phyloP scores from a whole-genome alignment of 1,284 basidiomycete genomes.

The Malassezia sympodialis region DNA sequence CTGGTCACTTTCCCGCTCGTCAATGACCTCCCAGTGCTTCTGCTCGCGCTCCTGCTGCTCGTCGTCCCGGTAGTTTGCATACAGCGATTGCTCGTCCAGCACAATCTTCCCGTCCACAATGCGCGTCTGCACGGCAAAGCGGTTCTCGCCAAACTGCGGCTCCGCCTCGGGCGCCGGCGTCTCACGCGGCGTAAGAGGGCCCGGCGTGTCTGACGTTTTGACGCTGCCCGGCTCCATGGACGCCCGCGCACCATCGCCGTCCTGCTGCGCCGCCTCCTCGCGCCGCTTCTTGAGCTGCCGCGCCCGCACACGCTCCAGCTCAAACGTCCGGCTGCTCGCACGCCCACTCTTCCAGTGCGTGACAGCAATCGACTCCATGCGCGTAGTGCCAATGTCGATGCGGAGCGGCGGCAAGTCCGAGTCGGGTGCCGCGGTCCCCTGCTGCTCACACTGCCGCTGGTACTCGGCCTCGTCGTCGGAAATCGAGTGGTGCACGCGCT shows the following conservation, averaged over 20 bases:
- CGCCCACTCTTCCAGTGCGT: slow-evolving; percentile 29
- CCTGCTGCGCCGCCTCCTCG: slow-evolving; percentile 21
- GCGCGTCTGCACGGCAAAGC: slow-evolving; percentile 44
- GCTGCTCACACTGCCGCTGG: slow-evolving; percentile 12
- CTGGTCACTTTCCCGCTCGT: slow-evolving; percentile 60
- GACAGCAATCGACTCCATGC: slow-evolving; percentile 22
- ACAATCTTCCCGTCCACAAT: slow-evolving; percentile 49
- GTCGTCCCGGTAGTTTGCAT: slow-evolving; percentile 39
- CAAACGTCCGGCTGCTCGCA: slow-evolving; percentile 38
- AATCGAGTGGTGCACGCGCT: slow-evolving; percentile 1
- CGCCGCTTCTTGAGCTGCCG: slow-evolving; percentile 24
- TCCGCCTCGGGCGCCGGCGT: slow-evolving; percentile 18
- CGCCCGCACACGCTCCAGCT: slow-evolving; percentile 31
- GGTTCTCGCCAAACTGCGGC: slow-evolving; percentile 34
- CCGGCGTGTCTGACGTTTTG: slow-evolving; percentile 9
- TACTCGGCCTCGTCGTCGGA: slow-evolving; percentile 19
- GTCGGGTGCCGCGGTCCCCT: background rate
- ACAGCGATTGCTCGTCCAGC: slow-evolving; percentile 47
- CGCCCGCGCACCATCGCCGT: background rate
- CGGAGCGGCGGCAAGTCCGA: slow-evolving; percentile 8
- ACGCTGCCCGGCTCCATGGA: slow-evolving; percentile 12
- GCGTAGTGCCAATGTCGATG: slow-evolving; percentile 14
- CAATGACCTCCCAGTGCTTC: slow-evolving; percentile 63
- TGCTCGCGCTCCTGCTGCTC: slow-evolving; percentile 52
- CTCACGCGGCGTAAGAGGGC: slow-evolving; percentile 5